Evolutionary conservation across 2,329 filamentous ascomycete genomes (phyloP).

Genomic region (Microcera coccophila): DNA sequence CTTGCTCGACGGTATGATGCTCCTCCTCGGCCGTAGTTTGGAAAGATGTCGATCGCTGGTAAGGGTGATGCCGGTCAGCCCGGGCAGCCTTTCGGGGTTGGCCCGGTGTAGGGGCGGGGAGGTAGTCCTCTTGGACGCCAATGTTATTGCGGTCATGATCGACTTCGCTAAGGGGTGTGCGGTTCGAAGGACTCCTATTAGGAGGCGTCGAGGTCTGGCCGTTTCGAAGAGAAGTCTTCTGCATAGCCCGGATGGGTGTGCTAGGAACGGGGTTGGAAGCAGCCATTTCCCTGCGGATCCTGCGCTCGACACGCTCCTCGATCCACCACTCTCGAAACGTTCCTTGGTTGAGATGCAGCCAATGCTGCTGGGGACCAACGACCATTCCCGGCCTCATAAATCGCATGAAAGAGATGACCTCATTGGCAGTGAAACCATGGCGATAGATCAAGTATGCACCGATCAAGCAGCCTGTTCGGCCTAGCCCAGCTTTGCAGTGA

Average conservation of each 20-base stretch:
- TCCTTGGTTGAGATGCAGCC: slow-evolving; percentile 95
- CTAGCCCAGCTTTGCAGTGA: slow-evolving; percentile 96
- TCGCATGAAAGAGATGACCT: slow-evolving; percentile 96
- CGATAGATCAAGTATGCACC: slow-evolving; percentile 97
- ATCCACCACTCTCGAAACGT: slow-evolving; percentile 99
- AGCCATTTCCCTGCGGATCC: slow-evolving; percentile 57
- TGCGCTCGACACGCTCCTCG: slow-evolving; percentile 75
- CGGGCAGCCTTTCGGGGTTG: slow-evolving; percentile 88
- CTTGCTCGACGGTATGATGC: slow-evolving; percentile 51
- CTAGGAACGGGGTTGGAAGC: slow-evolving; percentile 48
- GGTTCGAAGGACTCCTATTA: slow-evolving; percentile 68
- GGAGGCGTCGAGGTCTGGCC: slow-evolving; percentile 78
- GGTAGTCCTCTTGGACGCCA: slow-evolving; percentile 78
- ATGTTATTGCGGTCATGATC: slow-evolving; percentile 70
- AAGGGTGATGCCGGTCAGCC: slow-evolving; percentile 71
- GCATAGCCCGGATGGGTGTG: slow-evolving; percentile 60
- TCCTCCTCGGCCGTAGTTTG: slow-evolving; percentile 45
- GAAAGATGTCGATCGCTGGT: slow-evolving; percentile 54
- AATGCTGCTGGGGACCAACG: slow-evolving; percentile 96
- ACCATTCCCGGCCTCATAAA: slow-evolving; percentile 99
- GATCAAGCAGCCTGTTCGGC: slow-evolving; percentile 92
- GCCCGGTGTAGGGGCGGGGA: slow-evolving; percentile 91
- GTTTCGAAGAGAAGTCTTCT: slow-evolving; percentile 56
- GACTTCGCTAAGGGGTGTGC: slow-evolving; percentile 89
- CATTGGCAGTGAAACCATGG: slow-evolving; percentile 94